Conservation (phyloP, 129 eudicot species). For the Erigeron canadensis region DNA sequence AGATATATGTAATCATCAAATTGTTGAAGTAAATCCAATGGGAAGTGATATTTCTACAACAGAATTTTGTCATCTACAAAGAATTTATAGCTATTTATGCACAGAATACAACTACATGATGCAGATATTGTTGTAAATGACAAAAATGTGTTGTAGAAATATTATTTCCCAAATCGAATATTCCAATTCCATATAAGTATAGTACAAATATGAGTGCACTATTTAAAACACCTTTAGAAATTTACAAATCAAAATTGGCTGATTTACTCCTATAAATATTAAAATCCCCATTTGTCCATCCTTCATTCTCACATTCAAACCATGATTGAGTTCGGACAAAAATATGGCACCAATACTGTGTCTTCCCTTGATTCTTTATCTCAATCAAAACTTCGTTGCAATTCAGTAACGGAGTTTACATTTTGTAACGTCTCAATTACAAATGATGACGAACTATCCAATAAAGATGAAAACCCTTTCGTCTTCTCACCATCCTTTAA, state of each 20-base stretch:
- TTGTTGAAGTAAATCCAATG: no score
- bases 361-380: slow-evolving; percentile 27
- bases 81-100: no score
- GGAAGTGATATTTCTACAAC: no score
- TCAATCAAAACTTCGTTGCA: slow-evolving; percentile 14
- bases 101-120: no score
- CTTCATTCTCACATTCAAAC: slow-evolving; percentile 10
- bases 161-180: no score
- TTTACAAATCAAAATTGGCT: background rate
- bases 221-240: background rate
- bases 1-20: no score
- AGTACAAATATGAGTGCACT: background rate
- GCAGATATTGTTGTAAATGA: no score
- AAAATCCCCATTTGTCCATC: background rate
- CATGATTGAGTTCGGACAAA: background rate
- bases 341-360: slow-evolving; percentile 6
- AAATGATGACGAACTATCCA: background rate
- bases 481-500: slow-evolving; percentile 19
- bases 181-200: no score
- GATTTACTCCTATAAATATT: background rate
- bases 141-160: no score
- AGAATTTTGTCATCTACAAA: no score
- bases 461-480: slow-evolving; percentile 3
- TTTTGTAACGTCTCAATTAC: background rate
- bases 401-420: slow-evolving; percentile 25